Conservation (phyloP, 2,329 filamentous ascomycete genomes). For the Colletotrichum sp. region DNA sequence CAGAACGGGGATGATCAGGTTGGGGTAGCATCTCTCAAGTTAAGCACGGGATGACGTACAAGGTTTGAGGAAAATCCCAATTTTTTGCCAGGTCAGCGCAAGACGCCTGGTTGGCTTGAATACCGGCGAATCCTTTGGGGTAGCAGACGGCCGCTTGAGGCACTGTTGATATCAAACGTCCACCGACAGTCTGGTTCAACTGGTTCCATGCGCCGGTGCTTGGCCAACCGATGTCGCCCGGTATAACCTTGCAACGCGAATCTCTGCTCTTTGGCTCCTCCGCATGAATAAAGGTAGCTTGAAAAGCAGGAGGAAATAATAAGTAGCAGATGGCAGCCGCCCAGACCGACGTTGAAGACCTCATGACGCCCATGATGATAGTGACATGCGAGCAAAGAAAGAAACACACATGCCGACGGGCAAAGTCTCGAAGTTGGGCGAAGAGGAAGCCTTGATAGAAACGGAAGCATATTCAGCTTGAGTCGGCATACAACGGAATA, state of each 20-base stretch:
- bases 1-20: not conserved
- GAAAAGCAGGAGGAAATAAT: not conserved
- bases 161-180: not conserved
- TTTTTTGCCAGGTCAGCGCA: not conserved
- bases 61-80: not conserved
- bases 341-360: not conserved
- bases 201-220: not conserved
- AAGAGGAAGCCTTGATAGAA: not conserved
- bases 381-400: not conserved
- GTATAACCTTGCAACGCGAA: not conserved
- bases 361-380: not conserved
- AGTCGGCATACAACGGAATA: not conserved
- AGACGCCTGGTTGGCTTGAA: not conserved
- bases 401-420: not conserved
- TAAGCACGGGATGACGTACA: not conserved
- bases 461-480: not conserved
- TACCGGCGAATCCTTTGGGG: not conserved
- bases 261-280: not conserved
- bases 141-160: not conserved
- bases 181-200: not conserved
- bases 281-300: not conserved
- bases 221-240: not conserved
- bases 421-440: not conserved
- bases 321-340: not conserved
- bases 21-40: not conserved